Evolutionary conservation across 495 filamentous ascomycete genomes (phyloP), one percentile per base, ranked within the genome.

Genomic region (Thermochaetoides thermophila): DNA sequence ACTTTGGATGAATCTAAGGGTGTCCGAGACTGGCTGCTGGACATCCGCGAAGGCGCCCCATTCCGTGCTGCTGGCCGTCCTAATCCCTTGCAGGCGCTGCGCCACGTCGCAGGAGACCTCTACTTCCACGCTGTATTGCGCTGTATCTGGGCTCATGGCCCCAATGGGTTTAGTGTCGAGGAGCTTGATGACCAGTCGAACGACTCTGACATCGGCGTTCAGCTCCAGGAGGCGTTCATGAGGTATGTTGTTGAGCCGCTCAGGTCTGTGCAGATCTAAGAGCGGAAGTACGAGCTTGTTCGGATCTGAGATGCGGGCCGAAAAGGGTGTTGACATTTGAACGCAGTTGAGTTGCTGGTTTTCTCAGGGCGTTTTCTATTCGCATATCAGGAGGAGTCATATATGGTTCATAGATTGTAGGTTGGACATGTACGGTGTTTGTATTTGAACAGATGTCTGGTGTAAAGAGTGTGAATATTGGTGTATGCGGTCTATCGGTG

Each of bases 111-210:
- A 1, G 52, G 52, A 5, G 44, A 55, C 11, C 21, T 33, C 22
- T 55, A 55, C 32, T 42, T 24, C 18, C 30, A 12, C 9, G 49
- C 39, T 10, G 52, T 55, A 4, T 36, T 32, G 32, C 27, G 46
- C 21, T 55, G 52, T 34, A 24, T 55, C 0, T 47, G 45, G 49
- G 49, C 52, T 23, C 49, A 55, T 22, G 52, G 49, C 2, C 41
- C 46, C 18, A 38, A 42, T 34, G 52, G 52, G 7, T 48, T 55
- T 8, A 49, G 44, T 0, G 42, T 55, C 7, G 44, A 42, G 5
- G 46, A 44, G 30, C 8, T 15, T 20, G 38, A 24, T 1, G 39
- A 53, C 5, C 47, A 53, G 30, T 43, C 46, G 7, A 48, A 34
- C 10, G 49, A 48, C 12, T 44, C 44, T 7, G 25, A 31, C 1